phyloP scores from a whole-genome alignment of 202 grass and related monocot genomes.

The Tripidium arundinaceum region DNA sequence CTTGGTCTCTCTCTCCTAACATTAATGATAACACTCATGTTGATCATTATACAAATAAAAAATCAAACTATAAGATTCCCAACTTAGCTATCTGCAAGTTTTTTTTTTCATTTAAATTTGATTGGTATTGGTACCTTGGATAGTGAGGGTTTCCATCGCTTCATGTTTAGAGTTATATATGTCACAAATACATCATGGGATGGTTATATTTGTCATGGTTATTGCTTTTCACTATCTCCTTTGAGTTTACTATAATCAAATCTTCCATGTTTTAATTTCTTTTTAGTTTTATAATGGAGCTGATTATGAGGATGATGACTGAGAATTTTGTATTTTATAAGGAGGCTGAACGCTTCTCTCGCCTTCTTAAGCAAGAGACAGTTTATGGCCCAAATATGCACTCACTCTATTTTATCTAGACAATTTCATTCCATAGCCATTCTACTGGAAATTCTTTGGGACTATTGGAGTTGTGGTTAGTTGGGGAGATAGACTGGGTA shows the following conservation, averaged over 20 bases:
- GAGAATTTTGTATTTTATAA: background rate
- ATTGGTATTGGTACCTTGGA: background rate
- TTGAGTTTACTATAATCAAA: background rate
- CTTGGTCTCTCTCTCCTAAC: background rate
- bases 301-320: background rate
- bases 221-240: background rate
- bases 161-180: background rate
- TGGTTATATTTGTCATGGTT: background rate
- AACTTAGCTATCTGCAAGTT: background rate
- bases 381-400: background rate
- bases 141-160: background rate
- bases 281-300: background rate
- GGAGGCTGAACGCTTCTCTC: background rate
- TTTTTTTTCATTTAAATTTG: background rate
- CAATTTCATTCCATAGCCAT: background rate
- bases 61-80: slow-evolving; percentile 6
- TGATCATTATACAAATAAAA: background rate
- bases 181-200: background rate
- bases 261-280: background rate
- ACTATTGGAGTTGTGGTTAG: background rate
- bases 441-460: background rate
- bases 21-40: background rate
- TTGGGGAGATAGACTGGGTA: background rate
- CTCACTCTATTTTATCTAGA: background rate
- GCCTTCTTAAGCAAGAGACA: background rate